Evolutionary conservation across 768 basidiomycete genomes (phyloP), one percentile per base, ranked within the genome.

Genomic region (Mycena latifolia): DNA sequence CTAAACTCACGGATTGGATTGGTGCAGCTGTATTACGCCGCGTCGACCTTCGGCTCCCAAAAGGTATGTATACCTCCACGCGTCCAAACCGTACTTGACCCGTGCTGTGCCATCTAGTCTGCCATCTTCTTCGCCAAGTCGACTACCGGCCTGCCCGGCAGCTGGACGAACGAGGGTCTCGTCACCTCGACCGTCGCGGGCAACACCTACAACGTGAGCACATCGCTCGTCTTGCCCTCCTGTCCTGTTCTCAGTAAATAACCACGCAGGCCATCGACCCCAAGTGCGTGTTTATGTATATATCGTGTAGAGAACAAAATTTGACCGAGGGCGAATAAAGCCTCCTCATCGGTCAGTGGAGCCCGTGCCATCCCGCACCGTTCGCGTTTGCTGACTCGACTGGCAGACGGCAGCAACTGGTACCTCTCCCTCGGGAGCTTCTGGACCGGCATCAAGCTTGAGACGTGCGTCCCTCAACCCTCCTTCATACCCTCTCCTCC

Each of bases 91-190:
- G 11, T 24, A 33, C 47, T 54, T 14, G 24, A 29, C 45, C 20
- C n/a, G 47, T n/a, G 35, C 51, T n/a, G 35, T 39, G 37, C 31
- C 17, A 5, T 28, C 25, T 55, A 86, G 81, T 84, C 82, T 18
- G 87, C 81, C 4, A 85, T 88, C 25, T 88, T 87, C 75, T 78
- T 86, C 4, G 86, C 86, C 2, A 85, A 81, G 64, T 86, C 84
- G 5, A 77, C 79, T 12, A 85, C 84, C n/a, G 86, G 85, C 17
- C 65, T 80, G 25, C 81, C 82, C 54, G 81, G 81, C 5, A 81
- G 78, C 63, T 88, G 80, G 75, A 77, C 77, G 3, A 77, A 87
- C 68, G 70, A 81, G 55, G 87, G 86, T 15, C 74, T 86, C 35
- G 84, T 87, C 11, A 84, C 82, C 0, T 81, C 82, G 0, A 83